Evolutionary conservation across 495 filamentous ascomycete genomes (phyloP), one percentile per base, ranked within the genome.

Genomic region (Talaromyces wortmannii): DNA sequence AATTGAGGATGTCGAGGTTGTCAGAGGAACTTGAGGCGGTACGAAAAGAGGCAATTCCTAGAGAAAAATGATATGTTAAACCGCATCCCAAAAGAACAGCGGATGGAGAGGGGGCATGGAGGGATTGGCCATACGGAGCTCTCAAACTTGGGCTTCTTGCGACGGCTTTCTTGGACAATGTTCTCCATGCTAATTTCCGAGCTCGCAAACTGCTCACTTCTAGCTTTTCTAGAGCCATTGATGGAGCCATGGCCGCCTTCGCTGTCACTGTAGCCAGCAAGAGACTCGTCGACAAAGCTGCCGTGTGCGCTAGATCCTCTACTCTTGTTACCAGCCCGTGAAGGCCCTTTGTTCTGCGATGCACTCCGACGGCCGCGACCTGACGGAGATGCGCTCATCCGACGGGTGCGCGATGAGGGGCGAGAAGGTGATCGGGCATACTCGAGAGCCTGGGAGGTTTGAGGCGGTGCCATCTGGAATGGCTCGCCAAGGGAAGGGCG

Each of bases 121-220:
- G 48, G 45, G n/a, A 47, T 6, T 56, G 56, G 31, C 79, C 91
- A 83, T 81, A 97, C 91, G 60, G 91, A 95, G 72, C 91, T 97
- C 61, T 96, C 91, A 67, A 98, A 98, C 75, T 96, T 96, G 58
- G 94, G 89, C 64, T 90, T 83, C 78, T 98, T 97, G 59, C 94
- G 83, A 70, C 94, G 85, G 59, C 91, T 91, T 62, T 95, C 94
- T 71, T 97, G 92, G 53, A 98, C 87, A 70, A 98, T 97, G 64
- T 98, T 98, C 55, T 95, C 90, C 59, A 96, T 80, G 68, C 92
- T 97, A 63, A 98, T 98, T 55, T 97, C 94, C 4, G 94, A 91
- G 65, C 89, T 95, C n/a, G 86, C 89, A 55, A 95, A 77, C 50
- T 87, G 85, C 63, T 97, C 91, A 58, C 77, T 83, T 63, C 84